Conservation (phyloP, 495 filamentous ascomycete species). For the Aspergillus steynii region DNA sequence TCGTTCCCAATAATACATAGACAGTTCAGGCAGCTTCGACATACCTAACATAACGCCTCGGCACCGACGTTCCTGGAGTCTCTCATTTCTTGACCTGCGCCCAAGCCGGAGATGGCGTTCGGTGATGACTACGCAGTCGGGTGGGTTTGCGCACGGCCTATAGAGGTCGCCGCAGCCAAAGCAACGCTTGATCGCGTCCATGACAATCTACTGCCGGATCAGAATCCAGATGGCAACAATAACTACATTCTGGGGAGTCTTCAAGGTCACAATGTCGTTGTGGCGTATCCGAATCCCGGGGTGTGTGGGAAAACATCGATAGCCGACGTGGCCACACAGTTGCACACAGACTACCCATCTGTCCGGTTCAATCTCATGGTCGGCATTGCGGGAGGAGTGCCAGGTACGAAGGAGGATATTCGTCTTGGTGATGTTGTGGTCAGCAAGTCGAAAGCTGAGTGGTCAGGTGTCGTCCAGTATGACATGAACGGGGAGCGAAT, state of each 20-base stretch:
- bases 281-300: slow-evolving; percentile 29
- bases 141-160: slow-evolving; percentile 32
- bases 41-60: slow-evolving; percentile 8
- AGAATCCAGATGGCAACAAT: slow-evolving; percentile 20
- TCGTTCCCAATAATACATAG: slow-evolving; percentile 1
- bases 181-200: slow-evolving; percentile 31
- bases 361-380: slow-evolving; percentile 42
- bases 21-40: slow-evolving; percentile 4
- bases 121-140: slow-evolving; percentile 31
- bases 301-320: slow-evolving; percentile 31
- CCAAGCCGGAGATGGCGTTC: slow-evolving; percentile 18
- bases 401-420: slow-evolving; percentile 29
- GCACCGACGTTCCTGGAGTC: slow-evolving; percentile 10
- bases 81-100: slow-evolving; percentile 16
- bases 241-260: slow-evolving; percentile 27
- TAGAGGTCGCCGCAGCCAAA: slow-evolving; percentile 33
- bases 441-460: slow-evolving; percentile 22
- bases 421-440: slow-evolving; percentile 39
- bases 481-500: slow-evolving; percentile 16
- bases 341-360: slow-evolving; percentile 32
- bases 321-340: slow-evolving; percentile 30
- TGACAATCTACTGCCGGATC: slow-evolving; percentile 22
- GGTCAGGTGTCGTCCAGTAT: slow-evolving; percentile 28
- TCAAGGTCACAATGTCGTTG: slow-evolving; percentile 40
- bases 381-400: slow-evolving; percentile 44